Base-by-base conservation (phyloP, 495 filamentous ascomycete genomes). In the Pseudoneurospora amorphoporcata region DNA sequence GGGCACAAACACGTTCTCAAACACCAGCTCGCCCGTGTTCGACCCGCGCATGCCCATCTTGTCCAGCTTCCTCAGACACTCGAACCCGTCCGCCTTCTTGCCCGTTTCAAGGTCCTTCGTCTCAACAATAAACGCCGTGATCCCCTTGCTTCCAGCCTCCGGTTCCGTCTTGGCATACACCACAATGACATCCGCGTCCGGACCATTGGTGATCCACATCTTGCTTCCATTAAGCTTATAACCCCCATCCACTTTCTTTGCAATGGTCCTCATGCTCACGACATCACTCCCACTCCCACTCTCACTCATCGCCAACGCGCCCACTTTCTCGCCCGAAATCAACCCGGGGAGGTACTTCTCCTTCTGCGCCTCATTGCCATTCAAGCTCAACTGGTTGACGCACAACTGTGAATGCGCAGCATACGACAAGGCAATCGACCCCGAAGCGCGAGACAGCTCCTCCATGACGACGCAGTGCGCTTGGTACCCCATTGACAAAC, bases 191-290 rank as follows among this genome's bases (percentile, higher is more conserved):
- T 97, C 88, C 53, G 94, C 95, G 76, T 98, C 96, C 17, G 95
- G 95, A 16, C 95, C 95, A 78, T 99, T 99, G 38, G 95, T 99
- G 74, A 99, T 99, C 95, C 95, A 99, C 95, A 99, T 98, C 87
- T 99, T 99, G 32, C 92, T 92, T 16, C 95, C 95, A 75, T 92
- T 93, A 71, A 99, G 85, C 39, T 93, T 37, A 82, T 90, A 98
- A 37, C 95, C 95, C 16, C 94, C 94, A 75, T 97, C 93, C 17
- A 91, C 91, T 47, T 86, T 85, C 77, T 89, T 90, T 0, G 95
- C 94, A 0, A 86, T 88, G 23, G 91, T 96, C 79, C 93, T 92
- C 95, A 99, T 99, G 79, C 91, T 92, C 29, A 99, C 94, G 2
- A 99, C 95, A 81, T 99, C 95, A 65, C 90, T 93, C 3, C 95